Base-by-base conservation (phyloP, 176 grass and related monocot species). In the Typha latifolia region DNA sequence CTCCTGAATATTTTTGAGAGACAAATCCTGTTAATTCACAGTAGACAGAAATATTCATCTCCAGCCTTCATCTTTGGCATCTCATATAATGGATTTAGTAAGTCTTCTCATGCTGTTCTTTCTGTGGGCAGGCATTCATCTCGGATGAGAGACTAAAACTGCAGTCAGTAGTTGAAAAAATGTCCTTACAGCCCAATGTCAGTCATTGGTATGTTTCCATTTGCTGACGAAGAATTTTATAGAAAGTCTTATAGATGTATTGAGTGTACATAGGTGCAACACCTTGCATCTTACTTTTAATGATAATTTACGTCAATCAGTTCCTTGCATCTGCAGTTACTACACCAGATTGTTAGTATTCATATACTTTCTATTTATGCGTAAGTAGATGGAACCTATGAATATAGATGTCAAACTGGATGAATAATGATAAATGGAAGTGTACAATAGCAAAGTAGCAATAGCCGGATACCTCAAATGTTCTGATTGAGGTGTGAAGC, bases 141-240 rank as follows among this genome's bases (percentile, higher is more conserved):
- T 72, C 78, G n/a, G 78, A 97, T 63, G 81, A 89, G 78, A 97
- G 87, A 82, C 56, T 84, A 77, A 92, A 85, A 79, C 85, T 71
- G 12, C 88, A 84, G 73, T 83, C 79, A 14, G 59, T 70, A 47
- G 57, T 79, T 12, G 88, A 92, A 65, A 91, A 86, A 73, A 48
- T 79, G 22, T 72, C 75, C 62, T 78, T 97, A 72, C 85, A 81
- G 59, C 78, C 82, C 4, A 71, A 82, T 64, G 72, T 86, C 51
- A 83, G 75, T 68, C 85, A 89, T 70, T 82, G 88, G 93, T 97
- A 97, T 72, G 84, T 62, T 2, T 68, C 4, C 15, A 56, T 49
- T 37, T 62, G 24, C 66, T 73, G 62, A 64, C 50, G 63, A 22
- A 68, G 9, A 31, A 77, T 21, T 4, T 64, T 49, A 27, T 29